Evolutionary conservation across 306 rosid species (phyloP), one percentile per base, ranked within the genome.

Genomic region (Abrus pulchellus): DNA sequence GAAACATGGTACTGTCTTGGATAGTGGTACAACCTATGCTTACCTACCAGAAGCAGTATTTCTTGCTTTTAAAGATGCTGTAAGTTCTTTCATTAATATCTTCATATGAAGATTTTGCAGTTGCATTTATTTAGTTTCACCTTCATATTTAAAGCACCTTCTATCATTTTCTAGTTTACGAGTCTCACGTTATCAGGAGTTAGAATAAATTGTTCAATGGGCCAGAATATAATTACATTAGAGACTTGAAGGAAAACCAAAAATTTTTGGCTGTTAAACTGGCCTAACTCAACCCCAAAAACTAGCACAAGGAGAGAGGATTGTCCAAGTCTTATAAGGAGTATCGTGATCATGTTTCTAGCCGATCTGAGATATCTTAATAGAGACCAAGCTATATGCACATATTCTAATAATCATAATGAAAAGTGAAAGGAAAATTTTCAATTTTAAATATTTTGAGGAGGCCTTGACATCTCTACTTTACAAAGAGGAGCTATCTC

Each of bases 1-100:
- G 66, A 93, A 86, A 71, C 93, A 89, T 77, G 99, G 99, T 73
- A 85, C 99, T 32, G 87, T 96, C 84, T 77, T 96, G 90, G 99
- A 96, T 78, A 96, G 99, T 70, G 99, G 99, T 41, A 96, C 99
- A 75, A 96, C 99, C n/a, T 96, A 96, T 77, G 92, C 97, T 68
- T 96, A 93, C 87, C 88, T 96, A 57, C 99, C 99, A 44, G 91
- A 87, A 80, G 80, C 79, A n/a, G 98, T 83, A 5, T 96, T 93
- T 89, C 61, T 75, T 64, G 92, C 91, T 61, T 93, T 96, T 79
- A 96, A 93, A 83, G 85, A 86, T 59, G 97, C 97, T 12, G 99
- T 96, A 93, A 92, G 99, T 85, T 80, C 80, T 63, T 61, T 29
- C 57, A 6, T 28, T 44, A n/a, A 73, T 72, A 66, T 50, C 56